A percentile compares a stretch with the other conserved stretches of the same genome.
Conservation (phyloP, 2,329 filamentous ascomycete species). For the Eutypa lata region DNA sequence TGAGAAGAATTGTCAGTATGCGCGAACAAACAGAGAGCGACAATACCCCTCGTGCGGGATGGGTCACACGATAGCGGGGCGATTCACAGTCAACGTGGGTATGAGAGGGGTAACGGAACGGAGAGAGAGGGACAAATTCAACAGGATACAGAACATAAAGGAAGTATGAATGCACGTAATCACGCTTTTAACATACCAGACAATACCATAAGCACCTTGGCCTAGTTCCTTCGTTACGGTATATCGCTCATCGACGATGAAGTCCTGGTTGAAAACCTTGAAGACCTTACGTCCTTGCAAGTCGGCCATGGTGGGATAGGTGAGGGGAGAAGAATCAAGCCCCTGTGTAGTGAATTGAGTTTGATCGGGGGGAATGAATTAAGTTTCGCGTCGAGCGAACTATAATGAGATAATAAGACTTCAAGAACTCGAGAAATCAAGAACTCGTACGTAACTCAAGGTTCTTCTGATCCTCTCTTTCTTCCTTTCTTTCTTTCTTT, state of each 20-base stretch:
- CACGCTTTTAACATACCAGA: constrained; percentile 65
- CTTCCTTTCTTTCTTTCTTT: too few relatives aligned
- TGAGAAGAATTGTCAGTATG: constrained; percentile 19
- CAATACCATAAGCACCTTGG: constrained; percentile 97
- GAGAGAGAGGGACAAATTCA: constrained; percentile 3
- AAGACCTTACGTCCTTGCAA: constrained; percentile 68
- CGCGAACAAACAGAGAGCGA: not conserved
- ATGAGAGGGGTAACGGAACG: not conserved
- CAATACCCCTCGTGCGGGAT: not conserved
- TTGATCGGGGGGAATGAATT: too few relatives aligned
- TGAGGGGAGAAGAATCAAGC: too few relatives aligned
- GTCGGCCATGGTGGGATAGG: constrained; percentile 26
- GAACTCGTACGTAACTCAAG: too few relatives aligned
- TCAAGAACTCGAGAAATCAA: too few relatives aligned
- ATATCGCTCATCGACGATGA: constrained; percentile 96
- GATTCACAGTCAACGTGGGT: too few relatives aligned
- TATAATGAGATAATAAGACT: too few relatives aligned
- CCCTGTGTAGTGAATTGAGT: too few relatives aligned
- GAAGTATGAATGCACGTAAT: not conserved
- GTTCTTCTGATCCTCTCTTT: too few relatives aligned
- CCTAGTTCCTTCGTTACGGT: constrained; percentile 98
- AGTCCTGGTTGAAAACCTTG: constrained; percentile 99
- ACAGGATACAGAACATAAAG: not conserved
- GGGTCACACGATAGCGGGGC: not conserved
- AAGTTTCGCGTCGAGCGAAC: too few relatives aligned